Conservation (phyloP, 2,329 filamentous ascomycete genomes). For the Volutella citrinella region DNA sequence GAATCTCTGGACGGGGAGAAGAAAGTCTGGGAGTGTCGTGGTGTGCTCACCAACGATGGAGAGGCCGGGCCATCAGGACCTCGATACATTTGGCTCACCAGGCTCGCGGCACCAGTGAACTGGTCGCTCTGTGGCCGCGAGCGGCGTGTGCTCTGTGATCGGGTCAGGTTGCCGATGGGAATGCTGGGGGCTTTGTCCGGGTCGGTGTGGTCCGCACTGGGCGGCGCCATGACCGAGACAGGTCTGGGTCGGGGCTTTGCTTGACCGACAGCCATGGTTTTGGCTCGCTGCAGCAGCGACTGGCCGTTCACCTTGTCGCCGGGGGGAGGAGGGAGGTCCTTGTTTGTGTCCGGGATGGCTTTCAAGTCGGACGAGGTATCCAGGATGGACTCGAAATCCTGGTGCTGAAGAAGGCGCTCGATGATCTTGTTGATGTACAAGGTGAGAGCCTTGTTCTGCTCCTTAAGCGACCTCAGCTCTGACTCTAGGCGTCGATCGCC, state of each 20-base stretch:
- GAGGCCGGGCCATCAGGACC: constrained; percentile 65
- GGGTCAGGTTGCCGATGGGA: constrained; percentile 60
- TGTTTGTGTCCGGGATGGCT: constrained; percentile 58
- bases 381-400: constrained; percentile 91
- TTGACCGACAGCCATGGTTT: constrained; percentile 53
- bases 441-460: constrained; percentile 95
- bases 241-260: constrained; percentile 50
- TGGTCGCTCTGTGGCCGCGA: constrained; percentile 62
- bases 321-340: constrained; percentile 76
- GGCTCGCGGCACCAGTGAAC: constrained; percentile 60
- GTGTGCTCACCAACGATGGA: constrained; percentile 53
- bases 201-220: constrained; percentile 52
- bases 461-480: constrained; percentile 77
- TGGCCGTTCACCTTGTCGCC: constrained; percentile 35
- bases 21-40: constrained; percentile 62
- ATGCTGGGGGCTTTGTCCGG: constrained; percentile 75
- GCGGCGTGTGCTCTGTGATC: constrained; percentile 52
- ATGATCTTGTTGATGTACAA: constrained; percentile 99
- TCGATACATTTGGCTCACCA: constrained; percentile 89
- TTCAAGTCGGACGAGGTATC: constrained; percentile 67
- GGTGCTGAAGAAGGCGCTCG: constrained; percentile 86
- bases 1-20: constrained; percentile 50
- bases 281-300: constrained; percentile 59
- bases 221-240: constrained; percentile 53
- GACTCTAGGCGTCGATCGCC: constrained; percentile 67